phyloP scores from a whole-genome alignment of 2,329 filamentous ascomycete species.

The Conoideocrella luteorostrata region DNA sequence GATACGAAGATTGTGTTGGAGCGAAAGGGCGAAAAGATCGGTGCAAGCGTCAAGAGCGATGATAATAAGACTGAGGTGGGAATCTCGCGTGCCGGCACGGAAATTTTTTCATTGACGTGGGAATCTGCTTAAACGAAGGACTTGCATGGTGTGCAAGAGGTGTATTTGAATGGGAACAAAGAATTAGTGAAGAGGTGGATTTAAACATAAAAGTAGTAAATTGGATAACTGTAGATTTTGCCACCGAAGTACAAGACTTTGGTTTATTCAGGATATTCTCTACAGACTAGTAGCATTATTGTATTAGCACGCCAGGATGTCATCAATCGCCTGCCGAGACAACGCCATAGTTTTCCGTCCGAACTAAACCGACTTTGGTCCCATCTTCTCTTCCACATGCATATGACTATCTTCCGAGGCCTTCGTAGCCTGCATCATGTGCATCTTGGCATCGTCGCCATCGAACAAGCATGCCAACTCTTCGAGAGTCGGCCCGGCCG shows the following conservation, averaged over 20 bases:
- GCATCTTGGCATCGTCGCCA: constrained; percentile 18
- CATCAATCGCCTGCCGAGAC: too few relatives aligned
- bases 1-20: constrained; percentile 30
- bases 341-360: too few relatives aligned
- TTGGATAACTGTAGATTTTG: too few relatives aligned
- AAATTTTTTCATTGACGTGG: constrained; percentile 37
- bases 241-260: too few relatives aligned
- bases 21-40: constrained; percentile 34
- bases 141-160: not conserved
- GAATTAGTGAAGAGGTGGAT: not conserved
- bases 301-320: too few relatives aligned
- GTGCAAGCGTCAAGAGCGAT: constrained; percentile 29
- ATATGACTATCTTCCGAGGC: constrained; percentile 7
- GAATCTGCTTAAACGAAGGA: constrained; percentile 4
- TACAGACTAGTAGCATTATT: too few relatives aligned
- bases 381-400: constrained; percentile 5
- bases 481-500: constrained; percentile 28
- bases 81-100: constrained; percentile 33
- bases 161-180: not conserved
- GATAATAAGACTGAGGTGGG: constrained; percentile 37
- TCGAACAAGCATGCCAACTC: constrained; percentile 28
- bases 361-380: constrained; percentile 6
- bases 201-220: not conserved
- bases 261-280: too few relatives aligned
- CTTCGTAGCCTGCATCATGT: constrained; percentile 17